Evolutionary conservation across 2,329 filamentous ascomycete genomes (phyloP).

Genomic region (Colletotrichum aenigma): DNA sequence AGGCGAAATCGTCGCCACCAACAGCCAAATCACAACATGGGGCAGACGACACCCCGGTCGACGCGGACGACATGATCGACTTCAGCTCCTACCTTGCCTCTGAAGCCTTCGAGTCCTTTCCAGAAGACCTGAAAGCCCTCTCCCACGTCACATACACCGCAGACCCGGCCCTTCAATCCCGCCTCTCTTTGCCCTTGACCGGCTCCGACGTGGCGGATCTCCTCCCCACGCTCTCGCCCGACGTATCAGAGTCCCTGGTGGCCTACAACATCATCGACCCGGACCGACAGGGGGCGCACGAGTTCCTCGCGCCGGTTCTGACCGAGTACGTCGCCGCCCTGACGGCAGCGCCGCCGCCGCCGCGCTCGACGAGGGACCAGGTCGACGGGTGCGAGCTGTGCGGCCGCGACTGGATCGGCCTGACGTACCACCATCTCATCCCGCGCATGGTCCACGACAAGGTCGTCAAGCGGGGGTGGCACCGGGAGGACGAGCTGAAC

Average conservation of each 20-base stretch:
- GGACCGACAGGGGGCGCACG: conserved; percentile 35
- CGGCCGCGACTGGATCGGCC: conserved; percentile 71
- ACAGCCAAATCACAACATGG: not conserved
- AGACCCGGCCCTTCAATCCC: conserved; percentile 50
- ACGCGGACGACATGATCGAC: conserved; percentile 74
- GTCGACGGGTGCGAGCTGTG: conserved; percentile 76
- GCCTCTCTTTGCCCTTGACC: conserved; percentile 64
- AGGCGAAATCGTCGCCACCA: not conserved
- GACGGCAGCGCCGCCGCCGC: conserved; percentile 67
- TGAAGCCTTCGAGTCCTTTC: conserved; percentile 71
- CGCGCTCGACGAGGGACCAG: conserved; percentile 56
- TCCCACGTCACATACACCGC: conserved; percentile 62
- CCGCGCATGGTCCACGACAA: conserved; percentile 79
- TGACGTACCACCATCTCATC: conserved; percentile 87
- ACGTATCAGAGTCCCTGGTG: conserved; percentile 68
- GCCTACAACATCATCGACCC: conserved; percentile 68
- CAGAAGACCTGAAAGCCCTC: conserved; percentile 62
- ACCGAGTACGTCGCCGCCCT: conserved; percentile 63
- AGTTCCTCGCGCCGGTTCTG: conserved; percentile 68
- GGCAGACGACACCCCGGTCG: conserved; percentile 12
- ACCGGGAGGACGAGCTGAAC: conserved; percentile 73
- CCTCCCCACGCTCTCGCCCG: conserved; percentile 59
- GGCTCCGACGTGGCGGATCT: conserved; percentile 52
- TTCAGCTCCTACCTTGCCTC: conserved; percentile 81
- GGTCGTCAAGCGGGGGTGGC: conserved; percentile 79